phyloP scores from a whole-genome alignment of 305 asterid species.

The Ajuga reptans region DNA sequence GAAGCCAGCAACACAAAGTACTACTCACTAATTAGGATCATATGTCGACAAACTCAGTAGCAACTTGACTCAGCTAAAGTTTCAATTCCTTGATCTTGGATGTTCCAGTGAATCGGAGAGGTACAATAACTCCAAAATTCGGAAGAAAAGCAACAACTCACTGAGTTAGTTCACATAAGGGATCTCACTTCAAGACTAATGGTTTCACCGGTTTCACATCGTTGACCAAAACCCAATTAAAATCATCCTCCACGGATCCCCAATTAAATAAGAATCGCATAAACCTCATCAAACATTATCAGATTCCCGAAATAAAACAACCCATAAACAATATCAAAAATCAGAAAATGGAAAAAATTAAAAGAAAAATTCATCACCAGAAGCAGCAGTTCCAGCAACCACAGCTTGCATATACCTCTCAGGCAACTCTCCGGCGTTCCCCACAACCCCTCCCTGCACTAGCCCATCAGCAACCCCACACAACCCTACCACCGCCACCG shows the following conservation, averaged over 20 bases:
- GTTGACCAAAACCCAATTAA: slow-evolving; percentile 14
- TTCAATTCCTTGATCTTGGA: slow-evolving; percentile 2
- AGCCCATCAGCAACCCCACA: slow-evolving; percentile 80
- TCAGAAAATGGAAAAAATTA: neutral
- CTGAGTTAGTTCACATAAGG: neutral
- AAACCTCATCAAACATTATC: neutral
- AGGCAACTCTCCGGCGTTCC: slow-evolving; percentile 88
- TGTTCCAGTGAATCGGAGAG: neutral
- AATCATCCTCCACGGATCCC: neutral
- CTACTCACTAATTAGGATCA: neutral
- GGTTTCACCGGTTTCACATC: neutral
- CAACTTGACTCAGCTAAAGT: slow-evolving; percentile 8
- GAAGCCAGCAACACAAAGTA: neutral
- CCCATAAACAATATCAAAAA: neutral
- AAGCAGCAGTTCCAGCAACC: slow-evolving; percentile 85
- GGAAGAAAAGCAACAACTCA: neutral
- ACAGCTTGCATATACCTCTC: slow-evolving; percentile 89
- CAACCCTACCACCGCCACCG: slow-evolving; percentile 47
- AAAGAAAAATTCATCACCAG: slow-evolving; percentile 38
- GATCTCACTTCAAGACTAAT: neutral
- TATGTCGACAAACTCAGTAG: neutral
- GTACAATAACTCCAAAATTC: too few species aligned
- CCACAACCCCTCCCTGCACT: slow-evolving; percentile 86
- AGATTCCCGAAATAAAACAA: neutral
- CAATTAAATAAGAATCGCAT: neutral